phyloP scores from a whole-genome alignment of 495 filamentous ascomycete genomes.

The Polyplosphaeria fusca region DNA sequence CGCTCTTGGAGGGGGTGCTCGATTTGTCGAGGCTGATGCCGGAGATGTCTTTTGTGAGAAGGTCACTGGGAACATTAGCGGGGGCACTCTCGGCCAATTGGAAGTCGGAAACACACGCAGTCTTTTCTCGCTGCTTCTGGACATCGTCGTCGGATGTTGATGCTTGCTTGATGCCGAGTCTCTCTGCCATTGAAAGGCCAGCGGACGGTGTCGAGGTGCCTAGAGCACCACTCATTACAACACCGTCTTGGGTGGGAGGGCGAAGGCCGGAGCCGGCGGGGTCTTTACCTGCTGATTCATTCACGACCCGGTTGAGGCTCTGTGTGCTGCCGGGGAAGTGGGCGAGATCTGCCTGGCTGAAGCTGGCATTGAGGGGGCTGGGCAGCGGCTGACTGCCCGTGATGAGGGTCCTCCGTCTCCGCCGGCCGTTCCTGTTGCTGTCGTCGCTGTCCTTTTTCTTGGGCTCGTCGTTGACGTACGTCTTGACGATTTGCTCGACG shows the following conservation, averaged over 20 bases:
- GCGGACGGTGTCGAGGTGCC: slow-evolving; percentile 33
- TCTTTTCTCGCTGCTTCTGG: slow-evolving; percentile 88
- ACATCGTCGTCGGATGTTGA: slow-evolving; percentile 56
- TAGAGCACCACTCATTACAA: slow-evolving; percentile 51
- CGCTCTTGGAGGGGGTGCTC: slow-evolving; percentile 45
- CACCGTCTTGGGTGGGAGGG: slow-evolving; percentile 31
- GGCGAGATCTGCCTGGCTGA: slow-evolving; percentile 68
- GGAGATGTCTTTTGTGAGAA: slow-evolving; percentile 86
- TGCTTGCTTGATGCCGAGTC: slow-evolving; percentile 56
- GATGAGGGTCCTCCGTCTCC: slow-evolving; percentile 88
- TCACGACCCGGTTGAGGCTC: slow-evolving; percentile 77
- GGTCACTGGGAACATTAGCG: slow-evolving; percentile 57
- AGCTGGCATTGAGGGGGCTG: slow-evolving; percentile 88
- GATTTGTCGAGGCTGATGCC: slow-evolving; percentile 87
- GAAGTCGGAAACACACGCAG: slow-evolving; percentile 63
- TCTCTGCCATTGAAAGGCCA: slow-evolving; percentile 57
- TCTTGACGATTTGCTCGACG: slow-evolving; percentile 93
- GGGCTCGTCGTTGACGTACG: slow-evolving; percentile 81
- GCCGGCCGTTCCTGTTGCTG: slow-evolving; percentile 79
- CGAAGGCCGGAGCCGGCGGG: slow-evolving; percentile 33
- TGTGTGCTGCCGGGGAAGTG: slow-evolving; percentile 63
- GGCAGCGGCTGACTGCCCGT: slow-evolving; percentile 96
- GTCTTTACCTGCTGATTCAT: slow-evolving; percentile 60
- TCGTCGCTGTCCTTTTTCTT: slow-evolving; percentile 71
- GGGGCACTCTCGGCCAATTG: background rate